phyloP scores from a whole-genome alignment of 345 rosid genomes.

The Hevea brasiliensis region DNA sequence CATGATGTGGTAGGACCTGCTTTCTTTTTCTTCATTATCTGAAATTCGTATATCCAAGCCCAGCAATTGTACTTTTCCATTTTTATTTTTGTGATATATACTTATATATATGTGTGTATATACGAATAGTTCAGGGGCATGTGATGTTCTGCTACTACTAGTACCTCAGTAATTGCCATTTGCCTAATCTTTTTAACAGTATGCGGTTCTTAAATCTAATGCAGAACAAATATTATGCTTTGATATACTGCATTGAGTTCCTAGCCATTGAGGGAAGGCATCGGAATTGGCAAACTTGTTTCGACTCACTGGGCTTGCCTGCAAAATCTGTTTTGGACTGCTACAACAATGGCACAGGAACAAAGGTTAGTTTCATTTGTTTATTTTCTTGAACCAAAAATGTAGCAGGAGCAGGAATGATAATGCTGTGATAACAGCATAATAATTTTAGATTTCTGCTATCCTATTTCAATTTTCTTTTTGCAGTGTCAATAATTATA shows the following conservation, averaged over 20 bases:
- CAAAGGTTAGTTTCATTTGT: slow-evolving; percentile 26
- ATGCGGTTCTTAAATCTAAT: background rate
- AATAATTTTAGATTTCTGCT: slow-evolving; percentile 1
- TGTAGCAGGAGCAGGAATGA: background rate
- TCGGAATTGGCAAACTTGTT: slow-evolving; percentile 36
- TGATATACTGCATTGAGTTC: slow-evolving; percentile 45
- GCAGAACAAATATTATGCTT: slow-evolving; percentile 35
- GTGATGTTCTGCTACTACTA: too few species aligned
- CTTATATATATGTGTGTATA: too few species aligned
- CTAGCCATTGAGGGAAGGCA: slow-evolving; percentile 32
- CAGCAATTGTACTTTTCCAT: background rate
- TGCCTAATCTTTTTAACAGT: too few species aligned
- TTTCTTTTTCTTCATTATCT: background rate
- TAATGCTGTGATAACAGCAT: too few species aligned
- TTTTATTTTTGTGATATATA: too few species aligned
- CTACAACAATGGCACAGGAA: slow-evolving; percentile 31
- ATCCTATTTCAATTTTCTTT: background rate
- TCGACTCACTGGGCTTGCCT: slow-evolving; percentile 29
- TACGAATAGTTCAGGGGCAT: too few species aligned
- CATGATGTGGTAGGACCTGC: slow-evolving; percentile 32
- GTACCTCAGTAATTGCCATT: too few species aligned
- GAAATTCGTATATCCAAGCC: background rate
- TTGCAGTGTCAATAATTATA: too few species aligned
- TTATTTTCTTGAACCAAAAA: background rate
- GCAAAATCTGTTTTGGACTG: slow-evolving; percentile 29